phyloP scores from a whole-genome alignment of 2,329 filamentous ascomycete genomes.

The Gaeumannomyces tritici region DNA sequence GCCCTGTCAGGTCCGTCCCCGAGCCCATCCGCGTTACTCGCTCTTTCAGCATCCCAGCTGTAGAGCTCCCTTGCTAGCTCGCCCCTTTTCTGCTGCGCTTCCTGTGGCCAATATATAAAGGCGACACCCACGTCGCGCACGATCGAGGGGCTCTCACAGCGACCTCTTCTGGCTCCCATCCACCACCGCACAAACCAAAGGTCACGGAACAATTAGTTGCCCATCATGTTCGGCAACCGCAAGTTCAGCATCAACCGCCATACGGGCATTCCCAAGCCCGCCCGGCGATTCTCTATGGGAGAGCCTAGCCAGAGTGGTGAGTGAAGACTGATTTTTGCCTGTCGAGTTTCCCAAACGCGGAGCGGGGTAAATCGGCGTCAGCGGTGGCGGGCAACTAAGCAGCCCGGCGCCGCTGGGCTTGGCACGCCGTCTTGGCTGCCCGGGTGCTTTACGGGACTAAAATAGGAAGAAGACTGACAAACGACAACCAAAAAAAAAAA shows the following conservation, averaged over 20 bases:
- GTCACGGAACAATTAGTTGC: neutral
- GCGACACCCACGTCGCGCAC: no score
- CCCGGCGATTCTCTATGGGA: conserved; percentile 47
- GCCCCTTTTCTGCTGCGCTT: no score
- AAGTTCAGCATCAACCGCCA: conserved; percentile 61
- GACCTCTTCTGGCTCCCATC: neutral
- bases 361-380: neutral
- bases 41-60: neutral
- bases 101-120: no score
- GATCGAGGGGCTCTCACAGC: neutral
- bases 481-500: neutral
- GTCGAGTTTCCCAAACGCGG: conserved; percentile 6
- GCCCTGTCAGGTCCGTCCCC: no score
- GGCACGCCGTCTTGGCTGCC: neutral
- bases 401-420: neutral
- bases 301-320: conserved; percentile 48
- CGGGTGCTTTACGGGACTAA: no score
- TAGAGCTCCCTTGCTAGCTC: neutral
- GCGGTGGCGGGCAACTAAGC: no score
- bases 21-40: neutral
- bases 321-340: conserved; percentile 11
- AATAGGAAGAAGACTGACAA: no score
- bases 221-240: conserved; percentile 42
- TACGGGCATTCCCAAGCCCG: conserved; percentile 48
- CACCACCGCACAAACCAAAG: neutral